phyloP scores from a whole-genome alignment of 306 rosid species.

The Glycine latifolia region DNA sequence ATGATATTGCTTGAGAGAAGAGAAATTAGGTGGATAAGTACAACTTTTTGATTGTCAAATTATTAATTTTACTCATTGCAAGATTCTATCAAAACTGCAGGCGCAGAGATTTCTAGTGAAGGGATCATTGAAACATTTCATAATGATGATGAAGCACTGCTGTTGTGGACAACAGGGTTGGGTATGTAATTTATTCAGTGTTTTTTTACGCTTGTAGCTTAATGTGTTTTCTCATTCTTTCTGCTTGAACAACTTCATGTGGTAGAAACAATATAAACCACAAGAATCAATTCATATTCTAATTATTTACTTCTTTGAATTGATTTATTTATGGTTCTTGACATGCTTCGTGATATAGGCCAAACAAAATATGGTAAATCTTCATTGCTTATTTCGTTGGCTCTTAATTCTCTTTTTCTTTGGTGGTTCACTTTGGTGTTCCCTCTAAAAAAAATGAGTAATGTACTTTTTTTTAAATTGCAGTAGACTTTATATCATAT shows the following conservation, averaged over 20 bases:
- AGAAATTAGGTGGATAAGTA: neutral
- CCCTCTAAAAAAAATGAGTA: neutral
- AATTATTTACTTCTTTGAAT: constrained; percentile 22
- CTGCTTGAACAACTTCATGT: constrained; percentile 5
- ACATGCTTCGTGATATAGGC: constrained; percentile 30
- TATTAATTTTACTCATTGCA: constrained; percentile 46
- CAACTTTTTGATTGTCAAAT: neutral
- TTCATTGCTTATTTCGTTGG: constrained; percentile 16
- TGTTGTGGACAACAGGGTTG: constrained; percentile 68
- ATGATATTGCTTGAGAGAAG: neutral
- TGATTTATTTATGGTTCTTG: constrained; percentile 3
- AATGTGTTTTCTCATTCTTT: neutral
- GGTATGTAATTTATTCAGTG: constrained; percentile 53
- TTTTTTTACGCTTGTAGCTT: neutral
- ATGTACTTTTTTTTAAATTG: neutral
- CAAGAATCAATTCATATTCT: constrained; percentile 13
- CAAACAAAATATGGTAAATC: neutral
- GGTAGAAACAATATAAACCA: neutral
- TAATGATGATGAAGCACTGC: constrained; percentile 81
- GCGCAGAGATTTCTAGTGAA: constrained; percentile 69
- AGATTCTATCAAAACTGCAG: constrained; percentile 64
- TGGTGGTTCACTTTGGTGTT: neutral
- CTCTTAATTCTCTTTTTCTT: neutral
- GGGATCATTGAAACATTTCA: constrained; percentile 76
- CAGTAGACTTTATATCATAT: neutral